Evolutionary conservation across 306 rosid genomes (phyloP).

Genomic region (Sophora flavescens): DNA sequence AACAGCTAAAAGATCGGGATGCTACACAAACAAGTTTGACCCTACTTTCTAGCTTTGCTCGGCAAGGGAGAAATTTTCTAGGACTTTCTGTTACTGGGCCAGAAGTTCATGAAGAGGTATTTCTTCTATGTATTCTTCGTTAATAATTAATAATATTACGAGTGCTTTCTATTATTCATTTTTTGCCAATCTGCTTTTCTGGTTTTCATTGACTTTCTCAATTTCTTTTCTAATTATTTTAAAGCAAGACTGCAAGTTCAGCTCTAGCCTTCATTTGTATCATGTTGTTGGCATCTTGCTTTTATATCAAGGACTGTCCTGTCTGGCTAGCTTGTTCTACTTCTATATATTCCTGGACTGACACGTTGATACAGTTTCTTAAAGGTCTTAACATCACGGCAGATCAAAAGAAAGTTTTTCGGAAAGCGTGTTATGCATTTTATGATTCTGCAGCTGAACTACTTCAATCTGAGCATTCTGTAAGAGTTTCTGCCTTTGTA

Average conservation of each 20-base stretch:
- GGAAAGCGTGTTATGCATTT: constrained; percentile 85
- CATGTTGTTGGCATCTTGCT: constrained; percentile 11
- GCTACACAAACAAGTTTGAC: constrained; percentile 94
- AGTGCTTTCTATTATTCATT: constrained; percentile 3
- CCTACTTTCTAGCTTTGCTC: constrained; percentile 98
- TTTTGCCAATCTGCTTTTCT: constrained; percentile 1
- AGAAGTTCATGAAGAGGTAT: constrained; percentile 89
- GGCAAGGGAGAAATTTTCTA: constrained; percentile 93
- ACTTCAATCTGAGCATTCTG: constrained; percentile 96
- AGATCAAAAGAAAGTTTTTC: constrained; percentile 87
- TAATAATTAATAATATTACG: constrained; percentile 25
- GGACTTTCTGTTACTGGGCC: constrained; percentile 82
- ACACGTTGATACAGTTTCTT: constrained; percentile 73
- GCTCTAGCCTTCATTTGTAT: constrained; percentile 21
- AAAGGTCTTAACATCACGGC: constrained; percentile 87
- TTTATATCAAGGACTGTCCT: constrained; percentile 18
- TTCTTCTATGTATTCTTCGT: constrained; percentile 25
- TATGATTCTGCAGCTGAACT: constrained; percentile 88
- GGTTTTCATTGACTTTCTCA: constrained; percentile 28
- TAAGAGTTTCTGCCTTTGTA: constrained; percentile 55
- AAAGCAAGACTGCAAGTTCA: constrained; percentile 23
- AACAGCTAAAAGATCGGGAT: constrained; percentile 93
- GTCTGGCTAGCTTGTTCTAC: constrained; percentile 34
- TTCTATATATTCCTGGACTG: constrained; percentile 48
- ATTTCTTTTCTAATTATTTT: constrained; percentile 1